These are phyloP conservation scores for Sphagnum fallax DNA, from an alignment of 228 moss, liverwort and hornwort genomes.

Conservation along the genomic window DNA sequence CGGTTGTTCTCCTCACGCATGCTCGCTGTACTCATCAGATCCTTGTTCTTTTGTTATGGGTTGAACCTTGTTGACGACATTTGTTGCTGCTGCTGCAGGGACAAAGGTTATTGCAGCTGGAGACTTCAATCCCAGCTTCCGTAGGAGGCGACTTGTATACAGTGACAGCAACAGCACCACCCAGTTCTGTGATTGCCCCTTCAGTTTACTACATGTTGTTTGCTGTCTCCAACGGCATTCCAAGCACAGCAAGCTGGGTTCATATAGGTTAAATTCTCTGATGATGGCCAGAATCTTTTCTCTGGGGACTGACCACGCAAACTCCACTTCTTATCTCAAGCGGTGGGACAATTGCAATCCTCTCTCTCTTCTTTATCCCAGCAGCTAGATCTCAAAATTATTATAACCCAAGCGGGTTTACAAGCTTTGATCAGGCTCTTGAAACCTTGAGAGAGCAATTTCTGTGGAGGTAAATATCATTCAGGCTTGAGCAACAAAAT, in stretches of 20 bases:
- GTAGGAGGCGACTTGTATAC: conserved; percentile 9
- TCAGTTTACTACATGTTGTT: conserved; percentile 26
- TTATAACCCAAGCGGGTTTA: too few relatives aligned
- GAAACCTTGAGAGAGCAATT: too few relatives aligned
- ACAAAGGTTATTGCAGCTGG: conserved; percentile 19
- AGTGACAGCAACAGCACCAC: conserved; percentile 6
- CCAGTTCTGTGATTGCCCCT: conserved; percentile 22
- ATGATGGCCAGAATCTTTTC: too few relatives aligned
- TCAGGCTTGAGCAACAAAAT: too few relatives aligned
- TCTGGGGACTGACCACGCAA: too few relatives aligned
- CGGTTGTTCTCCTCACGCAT: neutral
- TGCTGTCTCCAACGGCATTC: conserved; percentile 15
- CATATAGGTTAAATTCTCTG: neutral
- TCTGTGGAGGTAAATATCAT: too few relatives aligned
- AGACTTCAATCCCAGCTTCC: conserved; percentile 3
- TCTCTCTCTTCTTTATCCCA: too few relatives aligned
- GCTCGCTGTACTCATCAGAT: neutral
- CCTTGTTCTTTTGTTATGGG: neutral
- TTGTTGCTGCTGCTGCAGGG: conserved; percentile 5
- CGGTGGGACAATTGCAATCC: too few relatives aligned
- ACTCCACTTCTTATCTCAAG: too few relatives aligned
- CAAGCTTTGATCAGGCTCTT: too few relatives aligned
- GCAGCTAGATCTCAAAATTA: too few relatives aligned
- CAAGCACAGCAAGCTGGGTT: conserved; percentile 28
- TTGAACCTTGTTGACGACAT: neutral